Evolutionary conservation across 2,329 filamentous ascomycete species (phyloP).

Genomic region (Cordyceps farinosa): DNA sequence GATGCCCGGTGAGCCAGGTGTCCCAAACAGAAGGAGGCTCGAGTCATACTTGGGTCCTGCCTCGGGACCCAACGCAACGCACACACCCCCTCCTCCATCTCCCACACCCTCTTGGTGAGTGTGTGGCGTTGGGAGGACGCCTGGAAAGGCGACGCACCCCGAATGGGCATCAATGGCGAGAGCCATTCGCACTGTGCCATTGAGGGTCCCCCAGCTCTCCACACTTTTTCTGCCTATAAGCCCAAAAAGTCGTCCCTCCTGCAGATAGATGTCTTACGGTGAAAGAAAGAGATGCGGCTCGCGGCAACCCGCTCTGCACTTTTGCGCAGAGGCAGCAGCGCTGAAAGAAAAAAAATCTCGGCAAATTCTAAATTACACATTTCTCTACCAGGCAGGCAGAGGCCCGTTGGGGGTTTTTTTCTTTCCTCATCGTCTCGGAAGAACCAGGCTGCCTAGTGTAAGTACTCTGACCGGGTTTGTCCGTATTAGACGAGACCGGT

Average conservation of each 20-base stretch:
- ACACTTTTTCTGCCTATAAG: too few species aligned
- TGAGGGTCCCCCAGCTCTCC: not conserved
- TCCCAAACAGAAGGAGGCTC: slow-evolving; percentile 7
- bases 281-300: too few species aligned
- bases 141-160: slow-evolving; percentile 8
- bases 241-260: too few species aligned
- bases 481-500: slow-evolving; percentile 11
- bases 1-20: slow-evolving; percentile 2
- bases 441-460: slow-evolving; percentile 1
- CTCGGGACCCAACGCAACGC: slow-evolving; percentile 15
- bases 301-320: not conserved
- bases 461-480: slow-evolving; percentile 9
- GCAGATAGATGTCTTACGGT: too few species aligned
- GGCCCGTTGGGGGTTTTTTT: not conserved
- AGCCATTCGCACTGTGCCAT: slow-evolving; percentile 5
- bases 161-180: not conserved
- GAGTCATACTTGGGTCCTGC: slow-evolving; percentile 16
- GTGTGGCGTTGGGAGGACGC: slow-evolving; percentile 1
- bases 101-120: not conserved
- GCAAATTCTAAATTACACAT: not conserved
- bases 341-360: not conserved
- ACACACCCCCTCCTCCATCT: slow-evolving; percentile 7
- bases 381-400: not conserved
- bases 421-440: not conserved
- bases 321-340: not conserved